Percentiles rank a stretch among this genome's conserved stretches.
Evolutionary conservation across 495 filamentous ascomycete genomes (phyloP).

Genomic region (Annulohypoxylon stygium): DNA sequence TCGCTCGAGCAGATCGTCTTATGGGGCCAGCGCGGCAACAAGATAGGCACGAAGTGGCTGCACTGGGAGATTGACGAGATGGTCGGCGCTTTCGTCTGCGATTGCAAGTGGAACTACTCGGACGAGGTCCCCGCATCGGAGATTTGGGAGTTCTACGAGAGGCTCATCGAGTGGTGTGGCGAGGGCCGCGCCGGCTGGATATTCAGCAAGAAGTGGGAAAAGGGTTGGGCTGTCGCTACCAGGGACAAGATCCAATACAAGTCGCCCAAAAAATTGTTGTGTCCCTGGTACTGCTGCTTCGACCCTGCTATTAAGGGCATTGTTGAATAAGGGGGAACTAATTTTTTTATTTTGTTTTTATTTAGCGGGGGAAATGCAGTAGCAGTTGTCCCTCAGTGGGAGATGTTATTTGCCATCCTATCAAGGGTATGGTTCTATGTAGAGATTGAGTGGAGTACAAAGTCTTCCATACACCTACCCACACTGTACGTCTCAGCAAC

Average conservation of each 20-base stretch:
- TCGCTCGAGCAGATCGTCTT: neutral
- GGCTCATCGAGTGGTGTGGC: conserved; percentile 32
- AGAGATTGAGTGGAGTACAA: neutral
- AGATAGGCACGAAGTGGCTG: neutral
- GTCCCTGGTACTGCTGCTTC: conserved; percentile 23
- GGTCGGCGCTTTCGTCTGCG: conserved; percentile 59
- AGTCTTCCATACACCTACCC: neutral
- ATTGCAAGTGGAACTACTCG: conserved; percentile 52
- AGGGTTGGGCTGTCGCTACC: conserved; percentile 31
- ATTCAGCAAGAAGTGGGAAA: conserved; percentile 44
- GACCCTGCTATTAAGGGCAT: neutral
- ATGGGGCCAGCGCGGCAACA: conserved; percentile 2
- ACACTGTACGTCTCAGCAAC: neutral
- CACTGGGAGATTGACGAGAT: neutral
- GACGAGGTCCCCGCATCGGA: conserved; percentile 26
- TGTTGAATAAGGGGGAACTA: neutral
- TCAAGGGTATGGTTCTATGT: neutral
- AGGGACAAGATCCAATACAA: neutral
- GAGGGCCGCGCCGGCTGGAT: conserved; percentile 33
- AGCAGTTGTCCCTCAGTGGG: neutral
- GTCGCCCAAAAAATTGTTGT: conserved; percentile 1
- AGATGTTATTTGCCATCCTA: neutral
- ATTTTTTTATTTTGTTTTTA: neutral
- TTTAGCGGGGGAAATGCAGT: neutral
- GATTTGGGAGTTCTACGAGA: conserved; percentile 34